Base-by-base conservation (phyloP, 257 asterid genomes). In the Thymus quinquecostatus region DNA sequence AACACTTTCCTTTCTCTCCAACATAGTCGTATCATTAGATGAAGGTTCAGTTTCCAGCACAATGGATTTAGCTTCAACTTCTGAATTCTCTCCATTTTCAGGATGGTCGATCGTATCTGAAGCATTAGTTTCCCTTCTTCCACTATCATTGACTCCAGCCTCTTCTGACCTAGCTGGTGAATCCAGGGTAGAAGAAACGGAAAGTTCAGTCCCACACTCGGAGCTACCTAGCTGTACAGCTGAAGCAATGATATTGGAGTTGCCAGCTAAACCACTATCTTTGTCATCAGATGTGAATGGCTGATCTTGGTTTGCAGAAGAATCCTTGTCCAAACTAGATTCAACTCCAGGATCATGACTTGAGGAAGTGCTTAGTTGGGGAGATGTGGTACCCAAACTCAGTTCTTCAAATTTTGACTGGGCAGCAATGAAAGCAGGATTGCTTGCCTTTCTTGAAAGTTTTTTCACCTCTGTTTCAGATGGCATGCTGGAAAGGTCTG, bases 381-480 rank as follows among this genome's bases (percentile, higher is more conserved):
- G 60, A 72, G 89, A 77, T 68, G 80, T 71, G 34, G 81, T 81
- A 36, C 73, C 70, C 50, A 80, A 83, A 75, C 84, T 80, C 75
- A 89, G 81, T 84, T 84, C 98, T 84, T 92, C 87, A 74, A 92
- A 92, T 77, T 87, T 95, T 34, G 99, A 84, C 77, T 95, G 96
- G 6, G 91, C 98, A 41, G 96, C 98, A 70, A 90, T 64, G 85
- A 95, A 92, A 77, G 96, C 82, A 56, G 96, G 96, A 82, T 88
- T 95, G 69, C 89, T 87, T 67, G 88, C 82, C 82, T 81, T 90
- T 69, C 84, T 84, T 27, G 81, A 68, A 69, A 73, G 9, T 58
- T 47, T 80, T 68, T 82, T 84, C 48, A 68, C 82, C 78, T 86
- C 91, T 29, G 77, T 65, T 66, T 85, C 96, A 78, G 84, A 61